Conservation (phyloP, 2,329 filamentous ascomycete species). For the Pseudogymnoascus sp. region DNA sequence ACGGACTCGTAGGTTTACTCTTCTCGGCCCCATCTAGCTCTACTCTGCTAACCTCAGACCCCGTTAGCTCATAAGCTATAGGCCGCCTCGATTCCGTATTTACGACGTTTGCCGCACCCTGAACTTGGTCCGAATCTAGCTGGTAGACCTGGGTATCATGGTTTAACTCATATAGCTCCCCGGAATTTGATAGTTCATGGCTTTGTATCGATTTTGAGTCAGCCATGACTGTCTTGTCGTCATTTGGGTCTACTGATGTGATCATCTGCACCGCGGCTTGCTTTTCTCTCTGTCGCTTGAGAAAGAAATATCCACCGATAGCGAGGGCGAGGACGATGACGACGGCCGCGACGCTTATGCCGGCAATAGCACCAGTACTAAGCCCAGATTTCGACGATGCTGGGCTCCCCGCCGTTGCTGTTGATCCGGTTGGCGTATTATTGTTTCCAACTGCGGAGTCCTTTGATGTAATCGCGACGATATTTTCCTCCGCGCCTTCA, state of each 20-base stretch:
- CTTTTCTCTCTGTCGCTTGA: neutral
- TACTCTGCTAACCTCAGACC: neutral
- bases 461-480: slow-evolving; percentile 23
- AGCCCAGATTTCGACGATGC: neutral
- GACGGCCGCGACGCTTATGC: neutral
- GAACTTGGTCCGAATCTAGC: neutral
- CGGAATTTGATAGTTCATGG: neutral
- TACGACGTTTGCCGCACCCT: neutral
- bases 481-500: slow-evolving; percentile 25
- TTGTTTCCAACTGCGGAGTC: slow-evolving; percentile 6
- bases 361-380: neutral
- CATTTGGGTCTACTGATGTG: neutral
- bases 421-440: neutral
- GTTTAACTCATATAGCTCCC: neutral
- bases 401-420: neutral
- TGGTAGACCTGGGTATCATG: neutral
- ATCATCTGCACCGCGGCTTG: neutral
- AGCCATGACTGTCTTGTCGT: neutral
- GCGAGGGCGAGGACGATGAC: neutral
- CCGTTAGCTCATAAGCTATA: neutral
- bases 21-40: neutral
- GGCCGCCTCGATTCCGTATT: neutral
- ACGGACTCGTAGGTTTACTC: neutral
- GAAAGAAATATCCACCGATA: neutral
- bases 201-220: neutral